These are phyloP conservation scores for Deinandra increscens DNA, from an alignment of 129 eudicot genomes.

Conservation along the genomic window DNA sequence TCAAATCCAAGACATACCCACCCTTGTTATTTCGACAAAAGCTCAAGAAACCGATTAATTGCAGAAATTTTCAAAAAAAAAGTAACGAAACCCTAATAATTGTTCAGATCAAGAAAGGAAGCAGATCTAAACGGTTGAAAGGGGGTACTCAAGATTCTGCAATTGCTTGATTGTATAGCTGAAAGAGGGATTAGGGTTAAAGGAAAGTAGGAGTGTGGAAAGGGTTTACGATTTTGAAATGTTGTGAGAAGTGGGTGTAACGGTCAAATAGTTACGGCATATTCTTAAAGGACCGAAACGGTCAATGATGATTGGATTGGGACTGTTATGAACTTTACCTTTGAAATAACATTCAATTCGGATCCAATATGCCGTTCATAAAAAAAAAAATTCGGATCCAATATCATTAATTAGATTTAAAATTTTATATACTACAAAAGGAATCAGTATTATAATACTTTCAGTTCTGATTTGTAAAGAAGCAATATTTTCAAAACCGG, in stretches of 20 bases:
- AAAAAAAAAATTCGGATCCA: too few relatives aligned
- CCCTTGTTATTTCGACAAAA: conserved; percentile 36
- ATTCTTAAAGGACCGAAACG: conserved; percentile 8
- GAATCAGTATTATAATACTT: too few relatives aligned
- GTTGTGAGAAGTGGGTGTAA: conserved; percentile 25
- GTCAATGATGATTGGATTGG: background rate
- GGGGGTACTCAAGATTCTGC: conserved; percentile 9
- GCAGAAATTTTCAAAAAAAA: conserved; percentile 7
- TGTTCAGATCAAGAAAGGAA: conserved; percentile 25
- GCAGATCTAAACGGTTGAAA: conserved; percentile 9
- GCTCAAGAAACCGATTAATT: conserved; percentile 18
- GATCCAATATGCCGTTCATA: too few relatives aligned
- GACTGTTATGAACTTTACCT: conserved; percentile 17
- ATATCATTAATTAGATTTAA: too few relatives aligned
- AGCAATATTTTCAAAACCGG: too few relatives aligned
- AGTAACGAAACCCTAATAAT: too few relatives aligned
- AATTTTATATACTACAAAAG: too few relatives aligned
- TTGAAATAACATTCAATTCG: conserved; percentile 13
- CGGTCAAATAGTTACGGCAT: conserved; percentile 33
- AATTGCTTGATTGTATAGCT: conserved; percentile 9
- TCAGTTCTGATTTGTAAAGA: too few relatives aligned
- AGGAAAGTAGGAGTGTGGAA: conserved; percentile 30
- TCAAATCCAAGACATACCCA: conserved; percentile 40
- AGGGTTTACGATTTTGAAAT: conserved; percentile 30
- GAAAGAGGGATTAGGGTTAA: conserved; percentile 22